These are phyloP conservation scores for Hamigera avellanea DNA, from an alignment of 495 filamentous ascomycete genomes.

Conservation along the genomic window DNA sequence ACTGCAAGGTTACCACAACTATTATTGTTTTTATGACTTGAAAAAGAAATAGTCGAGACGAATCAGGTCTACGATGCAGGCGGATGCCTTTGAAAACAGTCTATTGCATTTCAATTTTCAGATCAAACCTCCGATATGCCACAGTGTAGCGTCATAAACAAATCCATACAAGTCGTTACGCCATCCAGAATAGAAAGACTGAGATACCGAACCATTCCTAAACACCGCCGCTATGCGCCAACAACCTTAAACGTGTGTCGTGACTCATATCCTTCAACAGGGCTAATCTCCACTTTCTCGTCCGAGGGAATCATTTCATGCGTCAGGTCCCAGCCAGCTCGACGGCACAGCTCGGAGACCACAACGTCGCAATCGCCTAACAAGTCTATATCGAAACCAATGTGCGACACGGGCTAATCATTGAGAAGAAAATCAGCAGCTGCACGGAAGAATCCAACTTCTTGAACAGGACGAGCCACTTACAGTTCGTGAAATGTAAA, in stretches of 20 bases:
- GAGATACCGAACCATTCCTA: slow-evolving; percentile 13
- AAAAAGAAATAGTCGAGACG: too few relatives aligned
- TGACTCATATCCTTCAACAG: slow-evolving; percentile 53
- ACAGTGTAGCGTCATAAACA: too few relatives aligned
- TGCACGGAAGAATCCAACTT: not conserved
- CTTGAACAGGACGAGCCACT: slow-evolving; percentile 9
- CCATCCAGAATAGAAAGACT: too few relatives aligned
- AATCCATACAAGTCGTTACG: too few relatives aligned
- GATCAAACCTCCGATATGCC: too few relatives aligned
- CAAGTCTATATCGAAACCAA: slow-evolving; percentile 91
- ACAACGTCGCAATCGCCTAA: slow-evolving; percentile 89
- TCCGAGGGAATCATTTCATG: slow-evolving; percentile 74
- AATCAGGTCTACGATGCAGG: too few relatives aligned
- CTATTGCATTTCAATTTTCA: too few relatives aligned
- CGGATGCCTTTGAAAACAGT: too few relatives aligned
- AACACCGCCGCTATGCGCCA: slow-evolving; percentile 36
- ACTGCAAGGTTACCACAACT: not conserved
- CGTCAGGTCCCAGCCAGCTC: slow-evolving; percentile 76
- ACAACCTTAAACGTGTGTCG: slow-evolving; percentile 50
- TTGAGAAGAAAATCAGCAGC: slow-evolving; percentile 3
- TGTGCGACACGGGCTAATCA: slow-evolving; percentile 61
- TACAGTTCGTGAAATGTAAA: slow-evolving; percentile 82
- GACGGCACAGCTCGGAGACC: slow-evolving; percentile 76
- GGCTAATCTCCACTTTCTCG: slow-evolving; percentile 44
- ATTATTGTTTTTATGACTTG: too few relatives aligned